Evolutionary conservation across 2,329 filamentous ascomycete genomes (phyloP), one percentile per base, ranked within the genome.

Genomic region (Pseudogymnoascus sp.): DNA sequence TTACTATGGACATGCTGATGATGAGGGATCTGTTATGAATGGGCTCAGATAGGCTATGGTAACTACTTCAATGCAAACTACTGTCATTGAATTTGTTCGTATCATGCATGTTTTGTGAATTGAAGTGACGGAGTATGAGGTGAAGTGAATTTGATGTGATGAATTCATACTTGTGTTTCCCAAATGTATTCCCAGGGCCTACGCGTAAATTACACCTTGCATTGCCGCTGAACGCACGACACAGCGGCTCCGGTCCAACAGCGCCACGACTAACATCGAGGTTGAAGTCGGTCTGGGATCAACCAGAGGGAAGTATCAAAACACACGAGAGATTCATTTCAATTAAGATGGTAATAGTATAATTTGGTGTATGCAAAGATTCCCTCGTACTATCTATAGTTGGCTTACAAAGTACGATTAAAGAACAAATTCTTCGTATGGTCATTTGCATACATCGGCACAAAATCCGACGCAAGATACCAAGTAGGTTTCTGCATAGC

Each of bases 401-500:
- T 34, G 31, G 4, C 31, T 12, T 34, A 34, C 31, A 34, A 5
- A 34, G 31, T 34, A 40, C 3, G 8, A 31, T 31, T 31, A 31
- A 31, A 31, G 28, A 34, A 42, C 8, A 42, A 18, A 18, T 42
- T 18, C 38, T 42, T 42, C 18, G 38, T 42, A 42, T 42, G 38
- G 16, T 42, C 38, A 18, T 18, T 42, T 42, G 38, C 38, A 18
- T 42, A 42, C 65, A 71, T 63, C 6, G 70, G 72, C 8, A 71
- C 64, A 43, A 69, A 68, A 62, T 73, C 71, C 0, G 66, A 62
- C 1, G 66, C 65, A 31, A 65, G 61, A 42, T 70, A 73, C 68
- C 70, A 72, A n/a, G 31, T 34, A 14, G 72, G 70, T 62, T 73
- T 72, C 36, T 53, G 28, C 69, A 71, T 72, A 1, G 36, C 59